Conservation (phyloP, 1,284 basidiomycete genomes). For the Chalciporus sp. region DNA sequence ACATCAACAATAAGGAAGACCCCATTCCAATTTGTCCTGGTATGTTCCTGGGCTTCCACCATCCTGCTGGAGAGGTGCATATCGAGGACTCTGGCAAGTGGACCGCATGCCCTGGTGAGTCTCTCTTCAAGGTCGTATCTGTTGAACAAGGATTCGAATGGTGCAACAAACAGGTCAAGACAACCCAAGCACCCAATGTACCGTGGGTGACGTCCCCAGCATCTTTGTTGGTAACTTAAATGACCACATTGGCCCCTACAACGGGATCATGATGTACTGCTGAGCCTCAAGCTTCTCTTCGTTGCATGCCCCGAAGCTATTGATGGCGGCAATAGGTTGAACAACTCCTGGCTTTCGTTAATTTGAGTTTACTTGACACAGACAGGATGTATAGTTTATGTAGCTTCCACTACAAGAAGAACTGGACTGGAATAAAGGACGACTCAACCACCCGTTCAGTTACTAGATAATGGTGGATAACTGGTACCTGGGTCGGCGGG, state of each 20-base stretch:
- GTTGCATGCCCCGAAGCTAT: too few species aligned
- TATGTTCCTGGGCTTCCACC: slow-evolving; percentile 52
- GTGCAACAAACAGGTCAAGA: slow-evolving; percentile 62
- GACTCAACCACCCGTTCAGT: too few species aligned
- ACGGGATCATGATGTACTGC: slow-evolving; percentile 52
- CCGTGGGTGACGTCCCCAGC: slow-evolving; percentile 55
- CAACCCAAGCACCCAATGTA: slow-evolving; percentile 53
- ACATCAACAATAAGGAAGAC: slow-evolving; percentile 56
- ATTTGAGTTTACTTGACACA: too few species aligned
- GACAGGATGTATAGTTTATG: too few species aligned
- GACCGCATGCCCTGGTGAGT: slow-evolving; percentile 47
- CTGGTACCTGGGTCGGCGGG: too few species aligned
- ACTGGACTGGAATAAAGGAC: too few species aligned
- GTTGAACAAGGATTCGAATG: neutral
- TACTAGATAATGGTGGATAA: too few species aligned
- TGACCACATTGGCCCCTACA: slow-evolving; percentile 64
- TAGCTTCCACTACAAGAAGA: too few species aligned
- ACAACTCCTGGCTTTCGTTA: too few species aligned
- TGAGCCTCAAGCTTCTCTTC: too few species aligned
- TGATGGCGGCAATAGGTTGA: too few species aligned
- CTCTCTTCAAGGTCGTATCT: neutral
- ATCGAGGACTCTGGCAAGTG: slow-evolving; percentile 51
- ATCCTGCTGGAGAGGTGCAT: slow-evolving; percentile 61
- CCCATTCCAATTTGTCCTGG: slow-evolving; percentile 54
- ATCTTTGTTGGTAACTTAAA: slow-evolving; percentile 46